Evolutionary conservation across 768 basidiomycete species (phyloP), one percentile per base, ranked within the genome.

Genomic region (Agrocybe chaxingu): DNA sequence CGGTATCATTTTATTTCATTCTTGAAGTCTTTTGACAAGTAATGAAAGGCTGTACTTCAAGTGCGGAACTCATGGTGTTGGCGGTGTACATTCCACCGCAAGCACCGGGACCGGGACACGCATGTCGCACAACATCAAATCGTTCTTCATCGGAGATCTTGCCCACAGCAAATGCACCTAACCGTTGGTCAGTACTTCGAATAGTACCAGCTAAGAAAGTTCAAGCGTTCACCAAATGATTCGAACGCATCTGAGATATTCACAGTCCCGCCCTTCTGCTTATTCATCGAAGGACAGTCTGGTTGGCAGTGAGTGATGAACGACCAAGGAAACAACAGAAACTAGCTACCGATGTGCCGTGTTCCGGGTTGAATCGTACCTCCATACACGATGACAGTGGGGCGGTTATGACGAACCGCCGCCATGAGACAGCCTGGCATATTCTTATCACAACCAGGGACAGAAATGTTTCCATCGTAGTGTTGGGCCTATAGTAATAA

Each of bases 31-130:
- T 31, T 3, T 29, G 1, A 24, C 6, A 10, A 24, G 37, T 11
- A 19, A 30, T 8, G 9, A 13, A 11, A 38, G 37, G 42, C 41
- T 53, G 31, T n/a, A 71, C 75, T 65, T 93, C 92, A 30, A 94
- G 73, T 12, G 80, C 85, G 37, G 87, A 85, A 54, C 87, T 89
- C 91, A 93, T 92, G 0, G 91, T 92, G 59, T 93, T 93, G 32
- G 92, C 91, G 7, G 90, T 92, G 63, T 84, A 92, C 90, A 92
- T 92, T 10, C 89, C 90, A 29, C 91, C 90, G 57, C 91, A 92
- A 18, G 85, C 88, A 44, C 92, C 92, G 11, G 89, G 70, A 8
- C 89, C 88, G 11, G 92, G 90, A 61, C 92, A 94, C 31, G 91
- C 84, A 68, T 93, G 82, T 34, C 85, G 81, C 35, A 94, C 83